Percentiles rank a stretch among this genome's conserved stretches.
phyloP scores from a whole-genome alignment of 495 filamentous ascomycete species.

The Podospora conica region DNA sequence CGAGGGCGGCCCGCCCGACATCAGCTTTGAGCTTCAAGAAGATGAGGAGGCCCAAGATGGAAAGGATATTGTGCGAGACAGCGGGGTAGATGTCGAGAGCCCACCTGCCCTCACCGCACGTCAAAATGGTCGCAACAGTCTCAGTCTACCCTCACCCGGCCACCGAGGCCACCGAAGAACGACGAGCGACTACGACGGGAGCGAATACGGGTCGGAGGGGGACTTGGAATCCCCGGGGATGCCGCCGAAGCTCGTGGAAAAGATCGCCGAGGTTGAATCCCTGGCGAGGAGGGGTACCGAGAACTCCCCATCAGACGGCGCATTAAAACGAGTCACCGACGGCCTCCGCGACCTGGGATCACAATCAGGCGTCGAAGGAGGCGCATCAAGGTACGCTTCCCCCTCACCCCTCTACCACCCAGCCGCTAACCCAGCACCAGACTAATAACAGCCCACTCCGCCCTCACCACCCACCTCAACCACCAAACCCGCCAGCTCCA shows the following conservation, averaged over 20 bases:
- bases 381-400: slow-evolving; percentile 60
- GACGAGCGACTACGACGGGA: slow-evolving; percentile 53
- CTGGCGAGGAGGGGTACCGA: slow-evolving; percentile 67
- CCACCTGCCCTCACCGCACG: slow-evolving; percentile 15
- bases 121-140: slow-evolving; percentile 23
- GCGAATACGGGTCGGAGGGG: slow-evolving; percentile 62
- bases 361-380: slow-evolving; percentile 75
- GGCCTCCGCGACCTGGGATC: slow-evolving; percentile 69
- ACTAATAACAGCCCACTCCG: slow-evolving; percentile 80
- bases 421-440: slow-evolving; percentile 37
- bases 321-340: slow-evolving; percentile 66
- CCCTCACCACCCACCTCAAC: slow-evolving; percentile 74
- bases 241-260: slow-evolving; percentile 63
- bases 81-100: slow-evolving; percentile 42
- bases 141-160: slow-evolving; percentile 33
- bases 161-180: slow-evolving; percentile 40
- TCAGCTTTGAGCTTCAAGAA: slow-evolving; percentile 22
- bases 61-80: slow-evolving; percentile 29
- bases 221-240: slow-evolving; percentile 67
- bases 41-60: slow-evolving; percentile 5
- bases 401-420: slow-evolving; percentile 17
- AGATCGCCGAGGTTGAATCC: slow-evolving; percentile 71
- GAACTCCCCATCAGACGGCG: slow-evolving; percentile 58
- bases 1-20: slow-evolving; percentile 31
- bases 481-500: slow-evolving; percentile 79